These are phyloP conservation scores for Candida montana DNA, from an alignment of 805 yeast species.

Conservation along the genomic window DNA sequence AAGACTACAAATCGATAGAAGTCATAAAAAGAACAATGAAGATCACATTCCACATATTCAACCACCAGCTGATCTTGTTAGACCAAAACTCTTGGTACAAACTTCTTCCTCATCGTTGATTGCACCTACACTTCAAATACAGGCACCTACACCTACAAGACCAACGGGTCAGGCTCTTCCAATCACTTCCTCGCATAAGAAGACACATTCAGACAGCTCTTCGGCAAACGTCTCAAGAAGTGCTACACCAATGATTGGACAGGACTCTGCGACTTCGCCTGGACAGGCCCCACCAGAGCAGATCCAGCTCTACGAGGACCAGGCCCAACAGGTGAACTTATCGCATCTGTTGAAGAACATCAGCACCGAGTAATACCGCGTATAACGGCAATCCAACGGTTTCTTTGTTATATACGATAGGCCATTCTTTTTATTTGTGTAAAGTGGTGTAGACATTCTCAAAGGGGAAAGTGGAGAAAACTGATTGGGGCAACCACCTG, in stretches of 20 bases:
- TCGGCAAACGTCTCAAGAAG: slow-evolving; percentile 5
- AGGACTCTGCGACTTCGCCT: background rate
- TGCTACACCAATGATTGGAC: slow-evolving; percentile 21
- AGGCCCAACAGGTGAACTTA: slow-evolving; percentile 5
- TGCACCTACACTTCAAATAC: slow-evolving; percentile 8
- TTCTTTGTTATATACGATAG: background rate
- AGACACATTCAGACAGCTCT: slow-evolving; percentile 1
- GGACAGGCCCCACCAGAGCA: background rate
- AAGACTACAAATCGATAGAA: slow-evolving; percentile 11
- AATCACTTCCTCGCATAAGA: slow-evolving; percentile 1
- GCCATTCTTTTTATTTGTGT: no score
- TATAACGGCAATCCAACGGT: background rate
- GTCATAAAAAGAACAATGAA: background rate
- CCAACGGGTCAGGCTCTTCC: slow-evolving; percentile 4
- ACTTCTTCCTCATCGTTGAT: background rate
- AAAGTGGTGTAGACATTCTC: no score
- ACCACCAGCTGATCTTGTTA: background rate
- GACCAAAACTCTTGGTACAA: background rate
- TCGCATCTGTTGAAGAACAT: background rate
- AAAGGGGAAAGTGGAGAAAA: no score
- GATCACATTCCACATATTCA: slow-evolving; percentile 1
- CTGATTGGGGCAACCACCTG: no score
- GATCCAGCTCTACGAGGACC: slow-evolving; percentile 7
- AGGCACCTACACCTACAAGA: slow-evolving; percentile 15
- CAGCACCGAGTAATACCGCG: background rate